These are phyloP conservation scores for Fusarium tuaranense DNA, from an alignment of 2,329 filamentous ascomycete genomes.

Conservation along the genomic window DNA sequence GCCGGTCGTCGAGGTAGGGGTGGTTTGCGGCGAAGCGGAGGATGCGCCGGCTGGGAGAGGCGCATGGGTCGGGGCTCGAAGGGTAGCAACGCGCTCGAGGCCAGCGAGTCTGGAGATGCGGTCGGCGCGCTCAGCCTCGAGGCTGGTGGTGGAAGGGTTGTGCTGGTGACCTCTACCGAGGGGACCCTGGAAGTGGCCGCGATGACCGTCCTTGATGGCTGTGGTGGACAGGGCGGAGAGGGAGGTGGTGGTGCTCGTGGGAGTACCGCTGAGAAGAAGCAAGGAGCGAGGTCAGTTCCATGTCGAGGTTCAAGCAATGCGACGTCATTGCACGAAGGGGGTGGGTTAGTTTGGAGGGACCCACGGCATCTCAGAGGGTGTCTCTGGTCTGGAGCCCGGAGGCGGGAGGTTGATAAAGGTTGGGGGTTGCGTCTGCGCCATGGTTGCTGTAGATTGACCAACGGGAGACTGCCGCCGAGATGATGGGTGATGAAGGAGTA, in stretches of 20 bases:
- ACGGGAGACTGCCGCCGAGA: neutral
- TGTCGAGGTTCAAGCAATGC: neutral
- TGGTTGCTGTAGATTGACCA: constrained; percentile 32
- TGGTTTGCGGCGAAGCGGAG: constrained; percentile 62
- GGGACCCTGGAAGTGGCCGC: constrained; percentile 74
- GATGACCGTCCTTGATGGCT: constrained; percentile 96
- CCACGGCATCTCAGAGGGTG: constrained; percentile 91
- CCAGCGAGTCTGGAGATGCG: constrained; percentile 94
- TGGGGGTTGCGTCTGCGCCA: constrained; percentile 61
- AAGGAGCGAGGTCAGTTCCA: constrained; percentile 20
- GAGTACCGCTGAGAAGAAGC: constrained; percentile 76
- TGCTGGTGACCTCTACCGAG: constrained; percentile 70
- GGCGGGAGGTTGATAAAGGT: constrained; percentile 88
- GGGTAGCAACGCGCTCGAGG: constrained; percentile 87
- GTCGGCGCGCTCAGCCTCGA: constrained; percentile 92
- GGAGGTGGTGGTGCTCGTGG: constrained; percentile 91
- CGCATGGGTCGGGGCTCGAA: constrained; percentile 64
- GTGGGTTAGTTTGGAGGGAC: constrained; percentile 49
- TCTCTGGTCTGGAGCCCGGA: constrained; percentile 83
- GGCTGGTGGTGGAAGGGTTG: constrained; percentile 73
- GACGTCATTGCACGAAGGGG: constrained; percentile 8
- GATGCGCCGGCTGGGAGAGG: constrained; percentile 47
- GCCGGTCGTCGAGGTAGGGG: constrained; percentile 61
- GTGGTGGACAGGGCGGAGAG: constrained; percentile 93
- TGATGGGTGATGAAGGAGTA: neutral